Percentiles rank a stretch among this genome's conserved stretches.
phyloP scores from a whole-genome alignment of 148 eudicot genomes.

The Silene latifolia region DNA sequence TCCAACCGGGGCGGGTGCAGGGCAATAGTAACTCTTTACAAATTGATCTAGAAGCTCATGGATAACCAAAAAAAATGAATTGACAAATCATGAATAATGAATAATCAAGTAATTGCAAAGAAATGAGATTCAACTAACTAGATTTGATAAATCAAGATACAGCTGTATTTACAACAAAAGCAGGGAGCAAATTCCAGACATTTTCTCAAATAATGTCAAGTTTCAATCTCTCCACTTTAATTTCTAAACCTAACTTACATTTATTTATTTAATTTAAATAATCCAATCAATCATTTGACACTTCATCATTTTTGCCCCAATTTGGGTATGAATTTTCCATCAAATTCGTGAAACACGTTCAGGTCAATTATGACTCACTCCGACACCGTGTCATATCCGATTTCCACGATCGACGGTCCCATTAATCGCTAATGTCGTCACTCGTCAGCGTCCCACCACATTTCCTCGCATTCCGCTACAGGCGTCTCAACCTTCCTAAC shows the following conservation, averaged over 20 bases:
- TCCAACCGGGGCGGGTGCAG: too few relatives aligned
- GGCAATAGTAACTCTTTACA: too few relatives aligned
- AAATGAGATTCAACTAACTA: neutral
- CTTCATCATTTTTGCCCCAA: neutral
- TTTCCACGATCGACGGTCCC: constrained; percentile 12
- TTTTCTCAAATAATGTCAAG: neutral
- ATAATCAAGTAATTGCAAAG: neutral
- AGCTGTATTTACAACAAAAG: constrained; percentile 9
- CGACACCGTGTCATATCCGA: constrained; percentile 1
- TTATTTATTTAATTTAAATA: constrained; percentile 1
- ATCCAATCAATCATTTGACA: constrained; percentile 7
- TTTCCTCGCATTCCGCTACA: constrained; percentile 34
- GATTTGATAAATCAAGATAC: neutral
- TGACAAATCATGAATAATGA: neutral
- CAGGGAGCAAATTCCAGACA: neutral
- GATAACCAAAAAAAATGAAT: too few relatives aligned
- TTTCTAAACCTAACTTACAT: neutral
- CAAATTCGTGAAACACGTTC: neutral
- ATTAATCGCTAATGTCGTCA: constrained; percentile 32
- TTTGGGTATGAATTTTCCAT: neutral
- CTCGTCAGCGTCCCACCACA: constrained; percentile 46
- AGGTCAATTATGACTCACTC: neutral
- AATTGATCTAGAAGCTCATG: too few relatives aligned
- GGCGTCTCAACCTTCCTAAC: constrained; percentile 46
- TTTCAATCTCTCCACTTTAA: neutral